Evolutionary conservation across 2,329 filamentous ascomycete species (phyloP).

Genomic region (Neofusicoccum ribis): DNA sequence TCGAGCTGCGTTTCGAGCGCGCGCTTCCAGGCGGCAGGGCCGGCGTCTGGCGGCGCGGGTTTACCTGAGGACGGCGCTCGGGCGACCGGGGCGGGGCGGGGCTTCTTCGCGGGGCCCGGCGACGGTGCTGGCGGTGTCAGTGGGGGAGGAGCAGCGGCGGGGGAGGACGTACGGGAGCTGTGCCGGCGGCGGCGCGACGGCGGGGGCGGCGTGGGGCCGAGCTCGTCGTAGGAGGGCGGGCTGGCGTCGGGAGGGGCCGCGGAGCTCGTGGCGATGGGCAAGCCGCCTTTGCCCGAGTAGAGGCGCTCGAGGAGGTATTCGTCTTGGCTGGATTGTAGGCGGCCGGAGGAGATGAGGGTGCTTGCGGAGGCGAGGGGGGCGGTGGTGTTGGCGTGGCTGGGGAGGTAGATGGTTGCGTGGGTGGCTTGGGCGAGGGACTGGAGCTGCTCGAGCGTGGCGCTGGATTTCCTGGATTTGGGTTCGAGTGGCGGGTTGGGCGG

Average conservation of each 20-base stretch:
- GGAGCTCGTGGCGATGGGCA: background rate
- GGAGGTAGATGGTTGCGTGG: background rate
- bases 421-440: background rate
- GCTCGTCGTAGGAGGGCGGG: background rate
- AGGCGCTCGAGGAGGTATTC: background rate
- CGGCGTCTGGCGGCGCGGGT: background rate
- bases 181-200: background rate
- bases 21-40: background rate
- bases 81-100: background rate
- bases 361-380: background rate
- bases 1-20: background rate
- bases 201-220: background rate
- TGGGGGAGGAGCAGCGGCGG: too few species aligned
- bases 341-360: background rate
- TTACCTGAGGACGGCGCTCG: background rate
- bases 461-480: background rate
- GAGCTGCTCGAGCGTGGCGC: background rate
- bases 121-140: background rate
- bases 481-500: background rate
- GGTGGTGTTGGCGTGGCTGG: background rate
- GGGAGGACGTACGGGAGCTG: background rate
- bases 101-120: background rate
- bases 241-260: background rate
- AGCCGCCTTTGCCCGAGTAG: background rate
- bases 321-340: background rate